Conservation (phyloP, 371 early-diverging fungal genomes). For the Neoconidiobolus thromboides region DNA sequence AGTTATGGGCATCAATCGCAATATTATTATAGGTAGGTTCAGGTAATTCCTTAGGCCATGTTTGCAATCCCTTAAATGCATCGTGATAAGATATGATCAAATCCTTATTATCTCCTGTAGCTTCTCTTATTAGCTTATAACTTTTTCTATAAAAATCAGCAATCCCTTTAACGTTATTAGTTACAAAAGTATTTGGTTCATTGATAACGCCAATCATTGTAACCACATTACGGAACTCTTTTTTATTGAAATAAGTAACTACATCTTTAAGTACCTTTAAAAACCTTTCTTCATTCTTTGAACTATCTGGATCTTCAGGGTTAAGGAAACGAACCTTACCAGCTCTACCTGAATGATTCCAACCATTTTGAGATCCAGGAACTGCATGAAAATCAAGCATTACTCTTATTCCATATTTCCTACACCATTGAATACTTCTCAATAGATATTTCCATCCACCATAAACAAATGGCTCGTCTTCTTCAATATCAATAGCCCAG, state of each 20-base stretch:
- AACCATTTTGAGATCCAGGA: conserved; percentile 38
- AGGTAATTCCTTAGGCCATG: conserved; percentile 13
- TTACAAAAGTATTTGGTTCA: conserved; percentile 14
- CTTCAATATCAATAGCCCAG: conserved; percentile 20
- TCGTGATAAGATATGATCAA: conserved; percentile 12
- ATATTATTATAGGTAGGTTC: conserved; percentile 10
- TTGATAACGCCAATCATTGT: conserved; percentile 32
- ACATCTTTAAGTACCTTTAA: conserved; percentile 6
- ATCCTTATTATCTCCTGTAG: neutral
- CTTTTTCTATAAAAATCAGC: conserved; percentile 12
- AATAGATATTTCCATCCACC: conserved; percentile 16
- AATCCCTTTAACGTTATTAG: neutral
- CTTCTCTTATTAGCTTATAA: conserved; percentile 1
- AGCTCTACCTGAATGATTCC: conserved; percentile 22
- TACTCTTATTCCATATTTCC: conserved; percentile 27
- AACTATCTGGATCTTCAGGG: conserved; percentile 5
- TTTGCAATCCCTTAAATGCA: conserved; percentile 13
- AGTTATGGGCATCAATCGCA: neutral
- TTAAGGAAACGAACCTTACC: conserved; percentile 6
- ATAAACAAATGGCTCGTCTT: conserved; percentile 2
- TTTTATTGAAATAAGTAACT: conserved; percentile 11
- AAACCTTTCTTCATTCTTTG: conserved; percentile 10
- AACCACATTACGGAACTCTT: conserved; percentile 23
- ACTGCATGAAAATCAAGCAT: conserved; percentile 38
- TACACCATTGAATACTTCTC: conserved; percentile 26